Base-by-base conservation (phyloP, 2,329 filamentous ascomycete genomes). In the Tympanopsis confertula region DNA sequence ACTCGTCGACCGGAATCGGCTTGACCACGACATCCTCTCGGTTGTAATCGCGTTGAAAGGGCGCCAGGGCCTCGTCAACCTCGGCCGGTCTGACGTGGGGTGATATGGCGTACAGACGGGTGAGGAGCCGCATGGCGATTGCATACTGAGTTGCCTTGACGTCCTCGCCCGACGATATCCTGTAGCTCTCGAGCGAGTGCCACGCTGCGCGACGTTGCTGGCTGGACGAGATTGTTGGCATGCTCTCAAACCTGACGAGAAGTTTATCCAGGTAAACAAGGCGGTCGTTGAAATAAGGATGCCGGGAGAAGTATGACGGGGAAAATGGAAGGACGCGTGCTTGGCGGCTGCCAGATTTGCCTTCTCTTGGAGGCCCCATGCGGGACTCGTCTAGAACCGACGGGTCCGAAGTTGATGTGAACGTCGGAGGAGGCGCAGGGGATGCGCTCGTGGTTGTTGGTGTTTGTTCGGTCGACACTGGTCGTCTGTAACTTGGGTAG, bases 241-340 rank as follows among this genome's bases (percentile, higher is more conserved):
- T 71, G 19, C 77, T 68, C 40, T 76, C 70, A 55, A 91, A 82
- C 58, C 77, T 80, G 38, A 76, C 75, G 40, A 83, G 62, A 18
- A 96, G 70, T 7, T 72, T 68, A 49, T 86, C 75, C 35, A 98
- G 69, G 35, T 68, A 64, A 46, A 96, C 72, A 48, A 83, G 75
- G 51, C 84, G 74, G 61, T 98, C 91, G 60, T 82, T 89, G 67
- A 94, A 95, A 39, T 72, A 69, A 2, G 88, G 83, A 43, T 81
- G 81, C 38, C 82, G 82, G 38, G 86, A 88, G 66, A 96, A 98
- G 63, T 98, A 98, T n/a, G 89, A 91, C 3, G 86, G 79, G 26
- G 88, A 94, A 19, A 73, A 70, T 15, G 91, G 91, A 24, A 95
- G 65, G 17, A 93, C 67, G 46, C 91, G 85, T 38, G 84, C 78